Evolutionary conservation across 2,329 filamentous ascomycete species (phyloP), one percentile per base, ranked within the genome.

Genomic region (Pleoardoris graminearum): DNA sequence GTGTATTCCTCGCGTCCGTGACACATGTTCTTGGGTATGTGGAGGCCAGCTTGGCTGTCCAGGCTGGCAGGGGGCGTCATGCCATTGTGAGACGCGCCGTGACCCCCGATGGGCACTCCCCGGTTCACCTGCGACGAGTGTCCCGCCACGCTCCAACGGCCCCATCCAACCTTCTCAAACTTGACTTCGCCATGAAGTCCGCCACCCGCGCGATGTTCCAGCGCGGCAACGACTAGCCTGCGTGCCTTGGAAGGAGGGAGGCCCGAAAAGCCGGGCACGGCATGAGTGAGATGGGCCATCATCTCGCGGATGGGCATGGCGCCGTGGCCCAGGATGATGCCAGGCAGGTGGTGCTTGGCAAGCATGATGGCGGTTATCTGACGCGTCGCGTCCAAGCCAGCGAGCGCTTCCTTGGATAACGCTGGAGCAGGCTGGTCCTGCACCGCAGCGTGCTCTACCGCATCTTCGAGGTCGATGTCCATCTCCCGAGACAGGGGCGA

Each of bases 131-230:
- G 86, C 56, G 92, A 54, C 25, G 53, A 51, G 10, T 68, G 65
- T 39, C 61, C 65, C n/a, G 65, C 67, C 16, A 70, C 94, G 74
- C 95, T 89, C 93, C 93, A 99, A 61, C 91, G 86, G 54, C 94
- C 94, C 93, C 93, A 97, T 68, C 93, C 93, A 53, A 97, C 91
- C 80, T 97, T 97, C 74, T 95, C 89, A 70, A 96, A 97, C 69
- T 87, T 82, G 65, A 94, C 87, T 62, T 90, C 86, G 60, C 87
- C 86, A 57, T 86, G 80, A 55, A 82, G 70, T 42, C 80, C 81
- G 50, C 80, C 81, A 41, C 77, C 80, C n/a, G 79, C 79, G 63
- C 89, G 87, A 64, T 89, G 89, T 77, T 97, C 93, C 61, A 97
- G 77, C 54, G 92, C 93, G 53, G 88, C 89, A n/a, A 97, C 93